phyloP scores from a whole-genome alignment of 495 filamentous ascomycete genomes.

The Podospora pseudopauciseta region DNA sequence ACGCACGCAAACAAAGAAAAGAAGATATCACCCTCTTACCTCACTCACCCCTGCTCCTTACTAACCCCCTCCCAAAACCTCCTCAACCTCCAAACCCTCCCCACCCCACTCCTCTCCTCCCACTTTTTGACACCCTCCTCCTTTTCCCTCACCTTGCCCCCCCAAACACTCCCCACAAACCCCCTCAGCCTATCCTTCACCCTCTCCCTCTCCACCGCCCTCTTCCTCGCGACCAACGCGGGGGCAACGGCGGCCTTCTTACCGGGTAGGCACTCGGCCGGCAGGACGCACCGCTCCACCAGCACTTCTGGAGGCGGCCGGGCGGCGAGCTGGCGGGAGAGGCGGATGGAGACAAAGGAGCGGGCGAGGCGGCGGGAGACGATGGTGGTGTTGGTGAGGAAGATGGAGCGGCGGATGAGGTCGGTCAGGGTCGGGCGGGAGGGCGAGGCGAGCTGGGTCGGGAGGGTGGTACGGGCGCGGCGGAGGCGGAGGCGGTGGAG shows the following conservation, averaged over 20 bases:
- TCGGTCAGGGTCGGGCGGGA: conserved; percentile 51
- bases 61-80: conserved; percentile 52
- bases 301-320: conserved; percentile 43
- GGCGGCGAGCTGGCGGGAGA: conserved; percentile 41
- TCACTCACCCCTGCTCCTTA: not conserved
- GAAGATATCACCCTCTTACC: not conserved
- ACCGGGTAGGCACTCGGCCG: conserved; percentile 42
- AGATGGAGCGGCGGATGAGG: conserved; percentile 53
- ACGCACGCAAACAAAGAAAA: not conserved
- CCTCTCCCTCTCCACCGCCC: conserved; percentile 51
- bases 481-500: conserved; percentile 54
- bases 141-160: conserved; percentile 37
- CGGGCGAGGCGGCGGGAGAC: conserved; percentile 52
- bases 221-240: conserved; percentile 38
- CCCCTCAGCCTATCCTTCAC: conserved; percentile 52
- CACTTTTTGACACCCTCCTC: conserved; percentile 38
- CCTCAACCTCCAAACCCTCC: conserved; percentile 48
- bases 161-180: conserved; percentile 49
- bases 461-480: conserved; percentile 44
- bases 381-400: conserved; percentile 54
- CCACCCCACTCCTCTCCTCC: conserved; percentile 44
- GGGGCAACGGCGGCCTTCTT: conserved; percentile 23
- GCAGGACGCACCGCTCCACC: conserved; percentile 44
- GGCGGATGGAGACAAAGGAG: conserved; percentile 49
- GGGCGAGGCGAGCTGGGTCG: conserved; percentile 45